These are phyloP conservation scores for Lipomyces japonicus DNA, from an alignment of 805 yeast genomes.

Conservation along the genomic window DNA sequence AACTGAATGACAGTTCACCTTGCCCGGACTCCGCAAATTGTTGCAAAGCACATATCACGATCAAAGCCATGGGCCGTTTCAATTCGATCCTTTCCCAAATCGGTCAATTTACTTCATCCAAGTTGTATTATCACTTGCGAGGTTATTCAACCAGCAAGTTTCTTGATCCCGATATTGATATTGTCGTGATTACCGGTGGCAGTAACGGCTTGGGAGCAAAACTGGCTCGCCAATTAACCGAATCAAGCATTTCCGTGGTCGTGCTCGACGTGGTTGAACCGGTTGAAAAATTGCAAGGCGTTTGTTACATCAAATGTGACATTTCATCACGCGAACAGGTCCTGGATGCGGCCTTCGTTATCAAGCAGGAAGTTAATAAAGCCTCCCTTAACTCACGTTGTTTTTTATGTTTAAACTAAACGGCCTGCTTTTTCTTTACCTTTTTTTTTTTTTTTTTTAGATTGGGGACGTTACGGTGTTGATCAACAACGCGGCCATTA, in stretches of 20 bases:
- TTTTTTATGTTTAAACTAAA: too few relatives aligned
- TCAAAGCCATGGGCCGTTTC: background rate
- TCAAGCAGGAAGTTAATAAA: slow-evolving; percentile 38
- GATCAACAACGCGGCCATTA: slow-evolving; percentile 82
- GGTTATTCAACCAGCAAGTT: slow-evolving; percentile 13
- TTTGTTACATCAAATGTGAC: slow-evolving; percentile 63
- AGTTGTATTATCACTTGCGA: slow-evolving; percentile 18
- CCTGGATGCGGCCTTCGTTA: slow-evolving; percentile 39
- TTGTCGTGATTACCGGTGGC: slow-evolving; percentile 82
- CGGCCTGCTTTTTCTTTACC: background rate
- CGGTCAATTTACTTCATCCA: slow-evolving; percentile 12
- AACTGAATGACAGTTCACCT: too few relatives aligned
- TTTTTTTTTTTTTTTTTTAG: background rate
- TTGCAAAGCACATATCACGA: background rate
- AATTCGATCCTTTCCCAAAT: slow-evolving; percentile 10
- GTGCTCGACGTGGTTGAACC: slow-evolving; percentile 55
- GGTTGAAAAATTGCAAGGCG: slow-evolving; percentile 41
- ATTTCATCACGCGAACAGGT: slow-evolving; percentile 55
- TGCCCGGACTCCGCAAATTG: too few relatives aligned
- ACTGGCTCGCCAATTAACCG: slow-evolving; percentile 48
- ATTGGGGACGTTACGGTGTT: slow-evolving; percentile 63
- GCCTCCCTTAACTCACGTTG: slow-evolving; percentile 26
- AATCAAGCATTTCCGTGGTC: slow-evolving; percentile 51
- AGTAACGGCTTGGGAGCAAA: slow-evolving; percentile 71
- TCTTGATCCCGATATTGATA: slow-evolving; percentile 42